phyloP scores from a whole-genome alignment of 768 basidiomycete species.

The Lepiota brunneoincarnata region DNA sequence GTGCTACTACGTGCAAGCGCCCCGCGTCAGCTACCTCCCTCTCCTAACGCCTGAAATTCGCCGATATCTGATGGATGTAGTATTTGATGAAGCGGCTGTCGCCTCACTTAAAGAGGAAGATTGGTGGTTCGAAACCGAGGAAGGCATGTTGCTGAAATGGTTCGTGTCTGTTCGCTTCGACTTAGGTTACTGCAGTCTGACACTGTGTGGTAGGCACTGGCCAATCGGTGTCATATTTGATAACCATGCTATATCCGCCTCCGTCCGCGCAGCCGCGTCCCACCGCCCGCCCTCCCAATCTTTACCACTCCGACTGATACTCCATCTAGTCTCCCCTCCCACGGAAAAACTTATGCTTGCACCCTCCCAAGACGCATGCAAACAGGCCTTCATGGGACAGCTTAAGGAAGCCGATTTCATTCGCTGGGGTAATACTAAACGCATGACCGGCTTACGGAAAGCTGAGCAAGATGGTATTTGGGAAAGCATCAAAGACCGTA shows the following conservation, averaged over 20 bases:
- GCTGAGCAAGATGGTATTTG: constrained; percentile 94
- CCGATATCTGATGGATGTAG: constrained; percentile 86
- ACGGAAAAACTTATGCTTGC: constrained; percentile 81
- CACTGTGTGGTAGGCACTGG: constrained; percentile 80
- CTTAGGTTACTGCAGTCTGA: constrained; percentile 3
- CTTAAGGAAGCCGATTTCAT: constrained; percentile 97
- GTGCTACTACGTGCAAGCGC: constrained; percentile 87
- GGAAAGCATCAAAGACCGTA: constrained; percentile 95
- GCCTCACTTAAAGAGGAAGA: constrained; percentile 80
- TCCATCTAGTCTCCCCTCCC: constrained; percentile 88
- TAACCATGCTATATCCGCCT: constrained; percentile 67
- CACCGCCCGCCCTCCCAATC: constrained; percentile 30
- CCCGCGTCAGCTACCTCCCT: constrained; percentile 91
- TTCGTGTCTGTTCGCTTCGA: constrained; percentile 32
- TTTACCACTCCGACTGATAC: constrained; percentile 70
- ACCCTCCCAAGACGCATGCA: constrained; percentile 82
- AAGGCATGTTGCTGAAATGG: constrained; percentile 85
- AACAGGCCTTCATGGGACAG: constrained; percentile 93
- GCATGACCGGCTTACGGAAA: constrained; percentile 88
- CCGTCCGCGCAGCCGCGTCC: constrained; percentile 47
- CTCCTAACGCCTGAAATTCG: constrained; percentile 87
- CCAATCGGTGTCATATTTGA: constrained; percentile 93
- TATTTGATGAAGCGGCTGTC: constrained; percentile 83
- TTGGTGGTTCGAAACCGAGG: constrained; percentile 97
- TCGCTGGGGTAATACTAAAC: constrained; percentile 93